phyloP scores from a whole-genome alignment of 2,329 filamentous ascomycete genomes.

The Scopulariopsis brevicaulis region DNA sequence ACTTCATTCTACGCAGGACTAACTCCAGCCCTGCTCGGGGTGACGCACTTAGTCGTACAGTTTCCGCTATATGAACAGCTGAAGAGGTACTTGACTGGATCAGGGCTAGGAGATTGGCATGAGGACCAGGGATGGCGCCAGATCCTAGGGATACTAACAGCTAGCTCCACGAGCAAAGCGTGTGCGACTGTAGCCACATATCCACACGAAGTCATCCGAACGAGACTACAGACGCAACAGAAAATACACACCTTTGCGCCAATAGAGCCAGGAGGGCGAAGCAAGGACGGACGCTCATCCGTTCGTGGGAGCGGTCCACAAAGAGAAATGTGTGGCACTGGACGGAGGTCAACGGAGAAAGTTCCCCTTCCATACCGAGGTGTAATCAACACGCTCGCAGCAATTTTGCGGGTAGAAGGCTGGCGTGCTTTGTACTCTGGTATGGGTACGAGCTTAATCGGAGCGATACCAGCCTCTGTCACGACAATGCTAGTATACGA shows the following conservation, averaged over 20 bases:
- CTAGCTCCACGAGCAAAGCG: background rate
- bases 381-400: background rate
- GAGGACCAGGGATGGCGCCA: background rate
- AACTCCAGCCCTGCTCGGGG: background rate
- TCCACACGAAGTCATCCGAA: background rate
- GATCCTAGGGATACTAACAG: background rate
- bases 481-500: background rate
- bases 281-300: no score
- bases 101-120: background rate
- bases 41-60: background rate
- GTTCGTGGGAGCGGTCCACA: no score
- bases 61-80: background rate
- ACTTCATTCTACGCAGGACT: background rate
- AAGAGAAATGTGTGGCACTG: no score
- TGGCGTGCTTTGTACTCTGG: background rate
- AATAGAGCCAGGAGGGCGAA: background rate
- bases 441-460: background rate
- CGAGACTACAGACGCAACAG: background rate
- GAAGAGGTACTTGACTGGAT: background rate
- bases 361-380: background rate
- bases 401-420: background rate
- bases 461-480: background rate
- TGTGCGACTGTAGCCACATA: background rate
- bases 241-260: background rate
- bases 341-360: no score